Percentiles rank a stretch among this genome's conserved stretches.
Conservation (phyloP, 139 green algal genomes). For the Gonium pectorale region DNA sequence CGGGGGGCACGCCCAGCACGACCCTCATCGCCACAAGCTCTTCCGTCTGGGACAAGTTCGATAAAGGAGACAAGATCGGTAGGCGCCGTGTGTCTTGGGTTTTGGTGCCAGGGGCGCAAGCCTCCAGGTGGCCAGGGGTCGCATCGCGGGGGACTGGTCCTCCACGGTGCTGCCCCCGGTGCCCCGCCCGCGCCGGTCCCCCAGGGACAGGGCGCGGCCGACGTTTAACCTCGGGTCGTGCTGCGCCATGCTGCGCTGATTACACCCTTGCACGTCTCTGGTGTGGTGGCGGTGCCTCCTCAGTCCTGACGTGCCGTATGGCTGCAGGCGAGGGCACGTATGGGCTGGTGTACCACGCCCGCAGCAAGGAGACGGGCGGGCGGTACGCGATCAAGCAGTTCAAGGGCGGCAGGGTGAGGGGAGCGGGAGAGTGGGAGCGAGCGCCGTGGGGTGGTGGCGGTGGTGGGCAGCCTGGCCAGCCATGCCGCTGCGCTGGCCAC, state of each 20-base stretch:
- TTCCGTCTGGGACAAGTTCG: constrained; percentile 52
- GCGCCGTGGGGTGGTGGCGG: background rate
- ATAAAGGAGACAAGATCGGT: constrained; percentile 73
- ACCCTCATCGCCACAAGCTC: background rate
- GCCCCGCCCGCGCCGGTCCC: no score
- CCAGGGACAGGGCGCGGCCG: no score
- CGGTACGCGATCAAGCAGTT: constrained; percentile 80
- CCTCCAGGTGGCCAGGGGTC: no score
- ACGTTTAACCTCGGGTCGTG: no score
- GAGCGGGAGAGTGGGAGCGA: background rate
- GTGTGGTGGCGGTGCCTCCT: no score
- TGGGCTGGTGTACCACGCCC: constrained; percentile 69
- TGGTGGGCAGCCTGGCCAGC: no score
- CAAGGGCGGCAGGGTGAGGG: constrained; percentile 67
- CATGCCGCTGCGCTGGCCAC: no score
- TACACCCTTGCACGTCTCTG: no score
- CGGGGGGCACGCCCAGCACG: background rate
- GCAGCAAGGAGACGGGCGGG: constrained; percentile 54
- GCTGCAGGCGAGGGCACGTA: constrained; percentile 57
- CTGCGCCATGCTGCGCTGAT: no score
- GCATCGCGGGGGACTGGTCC: no score
- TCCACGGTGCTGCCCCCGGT: no score
- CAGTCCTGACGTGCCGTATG: no score
- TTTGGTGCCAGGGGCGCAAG: background rate
- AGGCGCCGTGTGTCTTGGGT: background rate